Evolutionary conservation across 257 asterid genomes (phyloP), one percentile per base, ranked within the genome.

Genomic region (Solanum dulcamara): DNA sequence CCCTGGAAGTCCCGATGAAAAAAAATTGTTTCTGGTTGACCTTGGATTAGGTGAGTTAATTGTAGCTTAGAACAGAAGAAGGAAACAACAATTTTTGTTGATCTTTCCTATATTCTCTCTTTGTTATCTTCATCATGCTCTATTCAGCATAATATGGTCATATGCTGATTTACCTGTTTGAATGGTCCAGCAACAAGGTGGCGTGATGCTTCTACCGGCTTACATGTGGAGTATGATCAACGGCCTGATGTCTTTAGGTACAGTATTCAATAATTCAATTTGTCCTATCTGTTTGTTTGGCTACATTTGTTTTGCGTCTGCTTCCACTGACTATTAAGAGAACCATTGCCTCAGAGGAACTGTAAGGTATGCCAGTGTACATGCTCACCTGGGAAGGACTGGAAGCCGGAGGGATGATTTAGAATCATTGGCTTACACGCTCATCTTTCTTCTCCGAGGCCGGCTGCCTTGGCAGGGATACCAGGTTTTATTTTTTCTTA

Each of bases 211-310:
- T 83, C 91, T 13, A 91, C 93, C 55, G 92, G 94, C 64, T 87
- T 53, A 81, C 98, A 94, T 89, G 95, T 94, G 62, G 93, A 92
- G 20, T 94, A 94, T 90, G 96, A 94, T 86, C 97, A 93, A 71
- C 90, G 94, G 22, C 98, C 97, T 26, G 95, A 92, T 89, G 91
- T 92, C 28, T 94, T 94, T 81, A 94, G 98, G 98, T 94, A 81
- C 66, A 68, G 17, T 50, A 67, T 35, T 66, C 72, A 51, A 77
- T 35, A 46, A 17, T n/a, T 33, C 14, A 32, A 75, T 46, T 18
- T 46, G 42, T 84, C 59, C 83, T 8, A 75, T n/a, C 48, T 83
- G 30, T 32, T 26, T 53, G 22, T 17, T 83, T 62, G 44, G 15
- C 48, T 84, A 48, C 82, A 15, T 48, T 66, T 15, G 48, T 44